A percentile compares a stretch with the other conserved stretches of the same genome.
Evolutionary conservation across 2,329 filamentous ascomycete genomes (phyloP).

Genomic region (Clonostachys sp.): DNA sequence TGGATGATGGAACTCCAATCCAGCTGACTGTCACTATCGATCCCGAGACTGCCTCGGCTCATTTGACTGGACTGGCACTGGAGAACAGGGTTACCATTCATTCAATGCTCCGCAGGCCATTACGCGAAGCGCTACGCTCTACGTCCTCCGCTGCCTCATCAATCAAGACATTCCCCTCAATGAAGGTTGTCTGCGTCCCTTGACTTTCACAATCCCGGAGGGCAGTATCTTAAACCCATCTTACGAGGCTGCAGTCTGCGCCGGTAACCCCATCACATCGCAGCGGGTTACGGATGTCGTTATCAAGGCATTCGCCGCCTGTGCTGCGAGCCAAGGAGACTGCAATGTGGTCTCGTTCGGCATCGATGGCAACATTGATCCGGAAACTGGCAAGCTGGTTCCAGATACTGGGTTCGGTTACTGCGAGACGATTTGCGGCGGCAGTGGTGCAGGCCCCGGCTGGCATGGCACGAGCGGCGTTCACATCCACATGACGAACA

Average conservation of each 20-base stretch:
- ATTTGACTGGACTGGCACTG: slow-evolving; percentile 39
- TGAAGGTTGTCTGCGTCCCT: slow-evolving; percentile 42
- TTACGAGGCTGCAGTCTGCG: slow-evolving; percentile 32
- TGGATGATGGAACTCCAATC: slow-evolving; percentile 76
- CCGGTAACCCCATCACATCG: slow-evolving; percentile 23
- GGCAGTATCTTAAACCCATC: slow-evolving; percentile 69
- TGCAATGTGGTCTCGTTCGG: slow-evolving; percentile 80
- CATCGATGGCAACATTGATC: slow-evolving; percentile 42
- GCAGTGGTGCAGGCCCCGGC: slow-evolving; percentile 64
- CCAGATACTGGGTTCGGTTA: slow-evolving; percentile 63
- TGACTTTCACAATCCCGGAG: slow-evolving; percentile 58
- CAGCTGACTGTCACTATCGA: slow-evolving; percentile 72
- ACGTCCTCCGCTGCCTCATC: slow-evolving; percentile 23
- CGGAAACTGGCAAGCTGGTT: slow-evolving; percentile 11
- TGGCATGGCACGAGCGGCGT: slow-evolving; percentile 72
- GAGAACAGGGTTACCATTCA: slow-evolving; percentile 14
- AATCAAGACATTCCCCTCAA: slow-evolving; percentile 24
- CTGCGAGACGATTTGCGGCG: slow-evolving; percentile 77
- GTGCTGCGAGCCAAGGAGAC: slow-evolving; percentile 72
- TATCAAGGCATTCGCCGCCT: slow-evolving; percentile 69
- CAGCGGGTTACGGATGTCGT: slow-evolving; percentile 58
- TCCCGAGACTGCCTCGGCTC: slow-evolving; percentile 65
- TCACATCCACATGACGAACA: slow-evolving; percentile 80
- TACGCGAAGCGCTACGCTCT: slow-evolving; percentile 13
- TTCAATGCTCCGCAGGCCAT: slow-evolving; percentile 14